Base-by-base conservation (phyloP, 441 rosid species). In the Capsella rubella region DNA sequence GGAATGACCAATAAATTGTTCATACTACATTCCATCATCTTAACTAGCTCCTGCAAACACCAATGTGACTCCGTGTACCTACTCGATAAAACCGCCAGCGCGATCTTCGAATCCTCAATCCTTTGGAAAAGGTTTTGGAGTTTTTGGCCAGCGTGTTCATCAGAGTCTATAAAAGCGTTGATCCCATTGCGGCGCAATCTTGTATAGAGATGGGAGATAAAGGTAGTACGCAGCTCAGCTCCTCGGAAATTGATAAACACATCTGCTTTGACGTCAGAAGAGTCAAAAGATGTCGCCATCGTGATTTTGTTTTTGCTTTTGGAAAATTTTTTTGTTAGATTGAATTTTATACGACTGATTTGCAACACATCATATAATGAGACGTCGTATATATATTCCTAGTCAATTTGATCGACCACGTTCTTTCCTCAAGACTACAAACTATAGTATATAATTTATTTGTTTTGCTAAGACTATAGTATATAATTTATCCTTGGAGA, bases 41-140 rank as follows among this genome's bases (percentile, higher is more conserved):
- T 45, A 14, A 45, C 49, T 4, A 49, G 53, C 53, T 49, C 53
- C 5, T 49, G 12, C 11, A 49, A 49, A 49, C 53, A 49, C 53
- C 53, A 49, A 16, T 49, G 27, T 49, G 53, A 16, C 53, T 49
- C 53, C 12, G 53, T 49, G 53, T 49, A 49, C 53, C 28, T 49
- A 49, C 53, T 49, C 11, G 53, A 49, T 47, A 47, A 47, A 16
- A 47, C 27, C 4, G 52, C 52, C 52, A 47, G 52, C 27, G 52
- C 52, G 11, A 49, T 18, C 27, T 14, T 8, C 2, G 53, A 49
- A 0, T 49, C 12, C 12, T 49, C 53, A 16, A 49, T 49, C 53
- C 53, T 49, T 16, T 8, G 7, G 4, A 8, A 49, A 49, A 49
- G 53, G 12, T 16, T 15, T 49, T 3, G 1, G 27, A 49, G 28